Conservation (phyloP, 2,329 filamentous ascomycete species). For the Cladosporium sp. region DNA sequence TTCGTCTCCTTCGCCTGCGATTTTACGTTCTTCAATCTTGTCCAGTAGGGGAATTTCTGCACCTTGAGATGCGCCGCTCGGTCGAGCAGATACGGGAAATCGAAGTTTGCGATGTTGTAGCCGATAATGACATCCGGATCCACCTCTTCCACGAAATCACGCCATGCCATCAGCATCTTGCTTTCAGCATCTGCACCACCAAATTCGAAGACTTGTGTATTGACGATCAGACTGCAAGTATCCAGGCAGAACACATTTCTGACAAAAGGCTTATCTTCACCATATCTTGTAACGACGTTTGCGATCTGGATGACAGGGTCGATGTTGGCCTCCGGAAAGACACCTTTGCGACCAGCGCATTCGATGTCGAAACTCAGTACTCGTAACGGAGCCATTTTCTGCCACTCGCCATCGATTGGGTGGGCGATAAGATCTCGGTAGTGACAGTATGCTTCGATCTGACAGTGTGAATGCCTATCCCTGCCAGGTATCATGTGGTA, state of each 20-base stretch:
- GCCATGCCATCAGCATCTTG: slow-evolving; percentile 89
- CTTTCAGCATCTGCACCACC: slow-evolving; percentile 58
- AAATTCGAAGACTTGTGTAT: slow-evolving; percentile 86
- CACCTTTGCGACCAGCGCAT: slow-evolving; percentile 92
- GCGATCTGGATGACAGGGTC: slow-evolving; percentile 98
- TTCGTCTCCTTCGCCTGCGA: slow-evolving; percentile 75
- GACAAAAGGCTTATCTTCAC: slow-evolving; percentile 92
- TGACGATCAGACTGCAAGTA: slow-evolving; percentile 87
- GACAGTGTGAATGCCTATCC: slow-evolving; percentile 82
- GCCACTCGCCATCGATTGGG: slow-evolving; percentile 87
- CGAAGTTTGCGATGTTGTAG: slow-evolving; percentile 98
- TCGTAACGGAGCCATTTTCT: slow-evolving; percentile 92
- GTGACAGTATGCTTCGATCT: slow-evolving; percentile 85
- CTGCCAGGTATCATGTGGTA: slow-evolving; percentile 66
- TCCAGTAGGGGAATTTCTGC: slow-evolving; percentile 78
- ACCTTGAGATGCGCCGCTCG: slow-evolving; percentile 82
- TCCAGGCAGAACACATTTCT: slow-evolving; percentile 95
- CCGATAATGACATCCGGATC: slow-evolving; percentile 98
- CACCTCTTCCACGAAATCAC: slow-evolving; percentile 80
- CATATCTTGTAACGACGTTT: slow-evolving; percentile 89
- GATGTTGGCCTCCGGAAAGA: slow-evolving; percentile 87
- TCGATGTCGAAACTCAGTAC: slow-evolving; percentile 98
- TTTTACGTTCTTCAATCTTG: slow-evolving; percentile 65
- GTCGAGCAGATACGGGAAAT: slow-evolving; percentile 92
- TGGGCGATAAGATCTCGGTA: slow-evolving; percentile 83